Percentiles rank a stretch among this genome's conserved stretches.
Evolutionary conservation across 2,329 filamentous ascomycete species (phyloP).

Genomic region (Seiridium cupressi): DNA sequence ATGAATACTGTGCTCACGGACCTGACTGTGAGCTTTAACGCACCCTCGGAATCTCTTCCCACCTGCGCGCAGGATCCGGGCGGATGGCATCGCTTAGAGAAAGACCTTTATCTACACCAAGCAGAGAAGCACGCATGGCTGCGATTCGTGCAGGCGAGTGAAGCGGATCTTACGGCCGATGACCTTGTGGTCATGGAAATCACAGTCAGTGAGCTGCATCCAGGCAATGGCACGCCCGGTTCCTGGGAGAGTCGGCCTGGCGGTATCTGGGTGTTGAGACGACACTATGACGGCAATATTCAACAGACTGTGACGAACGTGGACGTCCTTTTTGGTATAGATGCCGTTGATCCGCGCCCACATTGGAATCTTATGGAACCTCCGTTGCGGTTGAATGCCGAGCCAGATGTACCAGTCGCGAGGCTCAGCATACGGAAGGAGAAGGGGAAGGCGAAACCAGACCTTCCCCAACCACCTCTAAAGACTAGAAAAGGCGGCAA

Average conservation of each 20-base stretch:
- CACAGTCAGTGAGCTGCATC: conserved; percentile 51
- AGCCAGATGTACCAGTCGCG: conserved; percentile 29
- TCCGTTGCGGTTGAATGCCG: conserved; percentile 31
- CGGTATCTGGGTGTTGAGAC: conserved; percentile 64
- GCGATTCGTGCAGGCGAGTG: conserved; percentile 60
- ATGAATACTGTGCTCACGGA: too few relatives aligned
- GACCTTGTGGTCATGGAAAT: conserved; percentile 61
- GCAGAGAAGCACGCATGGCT: conserved; percentile 60
- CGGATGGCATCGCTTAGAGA: conserved; percentile 63
- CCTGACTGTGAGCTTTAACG: too few relatives aligned
- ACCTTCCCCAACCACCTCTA: conserved; percentile 20
- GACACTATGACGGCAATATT: conserved; percentile 32
- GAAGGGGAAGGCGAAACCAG: conserved; percentile 21
- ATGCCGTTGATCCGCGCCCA: conserved; percentile 30
- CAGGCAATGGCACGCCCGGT: conserved; percentile 21
- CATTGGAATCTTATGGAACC: conserved; percentile 29
- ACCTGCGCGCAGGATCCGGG: too few relatives aligned
- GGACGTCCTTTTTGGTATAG: conserved; percentile 63
- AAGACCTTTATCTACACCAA: conserved; percentile 67
- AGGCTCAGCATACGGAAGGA: conserved; percentile 31
- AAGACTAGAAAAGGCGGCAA: conserved; percentile 65
- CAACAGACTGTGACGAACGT: conserved; percentile 57
- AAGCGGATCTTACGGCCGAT: conserved; percentile 62
- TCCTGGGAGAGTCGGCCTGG: conserved; percentile 63
- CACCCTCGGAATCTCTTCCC: too few relatives aligned